phyloP scores from a whole-genome alignment of 2,329 filamentous ascomycete genomes.

The Sporothrix curviconia region DNA sequence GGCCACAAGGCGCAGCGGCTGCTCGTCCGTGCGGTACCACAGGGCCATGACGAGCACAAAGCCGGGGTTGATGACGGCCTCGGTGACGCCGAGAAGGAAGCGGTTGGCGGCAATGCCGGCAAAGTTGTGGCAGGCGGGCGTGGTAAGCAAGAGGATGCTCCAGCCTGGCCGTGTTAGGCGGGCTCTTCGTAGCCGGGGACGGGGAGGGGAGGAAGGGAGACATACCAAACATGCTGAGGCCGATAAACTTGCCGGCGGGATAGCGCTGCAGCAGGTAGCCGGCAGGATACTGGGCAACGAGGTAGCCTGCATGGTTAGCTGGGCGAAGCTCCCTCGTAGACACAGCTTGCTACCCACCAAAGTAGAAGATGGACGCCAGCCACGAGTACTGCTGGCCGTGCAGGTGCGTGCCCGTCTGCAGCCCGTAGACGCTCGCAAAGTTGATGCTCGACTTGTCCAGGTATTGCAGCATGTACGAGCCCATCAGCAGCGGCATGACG shows the following conservation, averaged over 20 bases:
- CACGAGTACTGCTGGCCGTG: slow-evolving; percentile 30
- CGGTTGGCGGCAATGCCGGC: slow-evolving; percentile 29
- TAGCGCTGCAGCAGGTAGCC: slow-evolving; percentile 27
- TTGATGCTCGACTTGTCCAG: slow-evolving; percentile 45
- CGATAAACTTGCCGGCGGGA: slow-evolving; percentile 31
- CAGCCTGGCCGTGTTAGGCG: too few relatives aligned
- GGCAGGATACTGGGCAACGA: too few relatives aligned
- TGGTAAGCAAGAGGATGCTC: slow-evolving; percentile 42
- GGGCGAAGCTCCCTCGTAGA: slow-evolving; percentile 21
- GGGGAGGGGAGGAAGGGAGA: too few relatives aligned
- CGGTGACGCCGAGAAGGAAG: slow-evolving; percentile 36
- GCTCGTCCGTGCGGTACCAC: slow-evolving; percentile 56
- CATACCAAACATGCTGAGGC: slow-evolving; percentile 48
- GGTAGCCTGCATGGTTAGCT: too few relatives aligned
- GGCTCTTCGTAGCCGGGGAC: too few relatives aligned
- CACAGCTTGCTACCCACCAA: too few relatives aligned
- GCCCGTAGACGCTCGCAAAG: slow-evolving; percentile 18
- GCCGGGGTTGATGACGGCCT: slow-evolving; percentile 37
- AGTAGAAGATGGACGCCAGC: slow-evolving; percentile 20
- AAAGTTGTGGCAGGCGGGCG: slow-evolving; percentile 40
- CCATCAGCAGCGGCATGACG: slow-evolving; percentile 51
- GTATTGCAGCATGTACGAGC: slow-evolving; percentile 54
- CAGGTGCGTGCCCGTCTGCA: slow-evolving; percentile 19
- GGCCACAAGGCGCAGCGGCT: slow-evolving; percentile 48
- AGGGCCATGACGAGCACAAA: slow-evolving; percentile 54